phyloP scores from a whole-genome alignment of 2,329 filamentous ascomycete genomes.

The Colletotrichum tanaceti region DNA sequence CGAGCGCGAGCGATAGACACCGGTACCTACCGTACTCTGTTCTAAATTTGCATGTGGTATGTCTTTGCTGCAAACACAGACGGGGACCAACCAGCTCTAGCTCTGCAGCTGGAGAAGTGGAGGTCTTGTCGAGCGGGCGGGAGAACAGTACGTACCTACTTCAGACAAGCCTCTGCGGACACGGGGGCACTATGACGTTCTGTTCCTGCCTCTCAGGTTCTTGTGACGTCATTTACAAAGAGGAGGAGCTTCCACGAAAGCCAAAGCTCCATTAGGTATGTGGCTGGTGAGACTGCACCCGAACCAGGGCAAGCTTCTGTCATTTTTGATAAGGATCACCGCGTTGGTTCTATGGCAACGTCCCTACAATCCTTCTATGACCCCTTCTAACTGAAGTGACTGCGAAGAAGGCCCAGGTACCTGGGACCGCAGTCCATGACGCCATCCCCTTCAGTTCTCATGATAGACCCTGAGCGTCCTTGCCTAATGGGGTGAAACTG shows the following conservation, averaged over 20 bases:
- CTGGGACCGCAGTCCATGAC: slow-evolving; percentile 37
- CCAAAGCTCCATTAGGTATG: slow-evolving; percentile 31
- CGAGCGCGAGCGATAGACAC: slow-evolving; percentile 14
- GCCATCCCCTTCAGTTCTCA: slow-evolving; percentile 39
- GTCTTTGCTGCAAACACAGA: slow-evolving; percentile 29
- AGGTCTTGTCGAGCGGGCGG: neutral
- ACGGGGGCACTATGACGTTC: slow-evolving; percentile 36
- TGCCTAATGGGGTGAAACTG: slow-evolving; percentile 40
- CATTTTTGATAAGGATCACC: slow-evolving; percentile 28
- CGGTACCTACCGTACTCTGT: no score
- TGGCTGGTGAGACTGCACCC: slow-evolving; percentile 32
- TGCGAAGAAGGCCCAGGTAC: slow-evolving; percentile 16
- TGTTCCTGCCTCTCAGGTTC: slow-evolving; percentile 15
- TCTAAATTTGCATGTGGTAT: slow-evolving; percentile 34
- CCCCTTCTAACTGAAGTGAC: slow-evolving; percentile 13
- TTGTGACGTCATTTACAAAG: slow-evolving; percentile 28
- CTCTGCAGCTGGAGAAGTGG: slow-evolving; percentile 8
- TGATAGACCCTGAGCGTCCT: slow-evolving; percentile 40
- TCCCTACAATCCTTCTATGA: slow-evolving; percentile 15
- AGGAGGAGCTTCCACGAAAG: slow-evolving; percentile 4
- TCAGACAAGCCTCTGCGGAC: slow-evolving; percentile 17
- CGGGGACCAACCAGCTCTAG: neutral
- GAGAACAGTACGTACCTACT: slow-evolving; percentile 4
- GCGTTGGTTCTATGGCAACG: slow-evolving; percentile 11
- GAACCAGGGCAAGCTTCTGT: slow-evolving; percentile 22